Percentiles rank a stretch among this genome's conserved stretches.
Evolutionary conservation across 805 yeast species (phyloP).

Genomic region (Candida sakaeoensis): DNA sequence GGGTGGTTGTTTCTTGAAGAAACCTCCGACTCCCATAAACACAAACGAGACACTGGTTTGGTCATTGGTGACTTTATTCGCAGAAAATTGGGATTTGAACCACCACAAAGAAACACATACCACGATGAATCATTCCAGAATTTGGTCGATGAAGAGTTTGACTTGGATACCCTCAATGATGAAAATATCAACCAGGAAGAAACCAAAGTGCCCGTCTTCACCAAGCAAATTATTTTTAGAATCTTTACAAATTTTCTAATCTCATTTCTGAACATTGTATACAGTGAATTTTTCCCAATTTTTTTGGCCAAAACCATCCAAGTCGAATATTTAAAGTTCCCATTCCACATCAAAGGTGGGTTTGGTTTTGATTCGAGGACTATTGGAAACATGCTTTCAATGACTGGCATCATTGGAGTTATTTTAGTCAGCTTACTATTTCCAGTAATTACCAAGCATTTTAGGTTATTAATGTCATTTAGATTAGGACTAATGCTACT

Average conservation of each 20-base stretch:
- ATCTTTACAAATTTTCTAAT: slow-evolving; percentile 37
- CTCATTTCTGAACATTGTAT: slow-evolving; percentile 48
- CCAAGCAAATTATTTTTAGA: slow-evolving; percentile 26
- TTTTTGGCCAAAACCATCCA: slow-evolving; percentile 40
- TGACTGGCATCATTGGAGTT: slow-evolving; percentile 52
- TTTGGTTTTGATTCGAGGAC: slow-evolving; percentile 43
- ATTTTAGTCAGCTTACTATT: slow-evolving; percentile 46
- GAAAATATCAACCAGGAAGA: not conserved
- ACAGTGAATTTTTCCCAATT: slow-evolving; percentile 54
- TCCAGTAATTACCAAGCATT: slow-evolving; percentile 48
- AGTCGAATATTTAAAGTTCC: slow-evolving; percentile 36
- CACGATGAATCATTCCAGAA: not conserved
- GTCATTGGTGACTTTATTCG: slow-evolving; percentile 37
- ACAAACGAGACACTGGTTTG: slow-evolving; percentile 26
- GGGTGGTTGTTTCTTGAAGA: slow-evolving; percentile 39
- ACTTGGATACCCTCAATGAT: not conserved
- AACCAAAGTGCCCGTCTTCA: slow-evolving; percentile 5
- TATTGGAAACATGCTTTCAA: slow-evolving; percentile 50
- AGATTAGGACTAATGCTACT: slow-evolving; percentile 36
- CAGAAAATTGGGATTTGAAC: slow-evolving; percentile 19
- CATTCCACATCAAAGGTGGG: slow-evolving; percentile 50
- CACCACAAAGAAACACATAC: slow-evolving; percentile 16
- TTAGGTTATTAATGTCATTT: slow-evolving; percentile 44
- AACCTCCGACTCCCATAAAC: slow-evolving; percentile 23
- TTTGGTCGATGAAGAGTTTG: slow-evolving; percentile 1